A percentile compares a stretch with the other conserved stretches of the same genome.
phyloP scores from a whole-genome alignment of 768 basidiomycete genomes.

The Holtermannia corniformis region DNA sequence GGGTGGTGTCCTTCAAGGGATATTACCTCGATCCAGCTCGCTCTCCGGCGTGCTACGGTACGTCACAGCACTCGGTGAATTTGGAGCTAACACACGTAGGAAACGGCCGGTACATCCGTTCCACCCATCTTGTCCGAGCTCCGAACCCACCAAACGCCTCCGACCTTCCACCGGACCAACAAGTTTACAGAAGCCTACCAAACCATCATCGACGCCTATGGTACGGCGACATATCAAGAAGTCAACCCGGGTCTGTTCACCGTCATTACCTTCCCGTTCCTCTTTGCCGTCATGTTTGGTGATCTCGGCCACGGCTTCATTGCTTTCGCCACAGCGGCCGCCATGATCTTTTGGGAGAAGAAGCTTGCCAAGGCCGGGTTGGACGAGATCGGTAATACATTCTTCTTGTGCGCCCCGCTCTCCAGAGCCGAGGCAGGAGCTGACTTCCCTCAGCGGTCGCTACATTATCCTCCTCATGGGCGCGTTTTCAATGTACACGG shows the following conservation, averaged over 20 bases:
- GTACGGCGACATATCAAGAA: constrained; percentile 88
- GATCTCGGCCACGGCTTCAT: constrained; percentile 94
- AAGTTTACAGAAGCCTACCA: constrained; percentile 97
- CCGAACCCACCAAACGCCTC: constrained; percentile 79
- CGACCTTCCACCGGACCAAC: constrained; percentile 88
- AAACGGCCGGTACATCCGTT: constrained; percentile 84
- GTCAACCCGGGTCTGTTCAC: constrained; percentile 91
- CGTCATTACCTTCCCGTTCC: constrained; percentile 79
- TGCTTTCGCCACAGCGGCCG: constrained; percentile 62
- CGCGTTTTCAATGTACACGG: constrained; percentile 90
- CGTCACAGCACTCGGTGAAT: too few species aligned
- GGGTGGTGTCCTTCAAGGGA: constrained; percentile 96
- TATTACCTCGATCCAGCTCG: constrained; percentile 72
- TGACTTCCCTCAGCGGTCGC: constrained; percentile 58
- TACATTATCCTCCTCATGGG: constrained; percentile 99
- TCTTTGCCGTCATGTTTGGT: constrained; percentile 99
- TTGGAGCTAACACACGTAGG: too few species aligned
- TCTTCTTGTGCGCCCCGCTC: constrained; percentile 74
- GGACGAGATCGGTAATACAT: constrained; percentile 75
- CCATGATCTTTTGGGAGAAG: constrained; percentile 81
- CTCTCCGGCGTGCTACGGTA: constrained; percentile 79
- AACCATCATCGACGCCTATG: constrained; percentile 96
- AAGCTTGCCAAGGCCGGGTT: constrained; percentile 63
- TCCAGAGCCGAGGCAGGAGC: constrained; percentile 3
- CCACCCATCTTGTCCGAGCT: constrained; percentile 88